These are phyloP conservation scores for Hevea brasiliensis DNA, from an alignment of 345 rosid species.

Conservation along the genomic window DNA sequence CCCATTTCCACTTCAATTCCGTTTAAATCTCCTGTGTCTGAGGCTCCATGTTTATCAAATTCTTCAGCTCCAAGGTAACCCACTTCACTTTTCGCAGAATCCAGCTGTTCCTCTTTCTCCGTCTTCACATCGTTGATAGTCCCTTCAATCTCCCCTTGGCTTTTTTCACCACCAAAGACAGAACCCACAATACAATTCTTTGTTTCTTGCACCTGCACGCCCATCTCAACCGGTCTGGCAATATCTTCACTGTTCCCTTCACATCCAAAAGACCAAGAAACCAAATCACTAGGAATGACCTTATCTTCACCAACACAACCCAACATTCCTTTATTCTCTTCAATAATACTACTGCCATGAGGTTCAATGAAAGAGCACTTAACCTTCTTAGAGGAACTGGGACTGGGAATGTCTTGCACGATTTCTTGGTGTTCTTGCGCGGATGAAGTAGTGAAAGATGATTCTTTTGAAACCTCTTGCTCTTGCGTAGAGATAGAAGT, in stretches of 20 bases:
- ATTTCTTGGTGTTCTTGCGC: too few species aligned
- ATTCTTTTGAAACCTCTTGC: background rate
- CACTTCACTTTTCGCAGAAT: slow-evolving; percentile 5
- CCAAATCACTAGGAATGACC: slow-evolving; percentile 19
- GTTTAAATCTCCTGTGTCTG: background rate
- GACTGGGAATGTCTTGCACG: too few species aligned
- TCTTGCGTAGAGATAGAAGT: slow-evolving; percentile 3
- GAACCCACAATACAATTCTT: slow-evolving; percentile 17
- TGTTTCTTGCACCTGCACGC: slow-evolving; percentile 13
- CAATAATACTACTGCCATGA: background rate
- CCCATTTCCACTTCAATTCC: background rate
- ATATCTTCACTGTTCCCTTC: slow-evolving; percentile 9
- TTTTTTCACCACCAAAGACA: background rate
- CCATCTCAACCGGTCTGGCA: slow-evolving; percentile 17
- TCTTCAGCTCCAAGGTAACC: slow-evolving; percentile 3
- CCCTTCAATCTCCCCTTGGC: slow-evolving; percentile 5
- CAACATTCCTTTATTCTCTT: slow-evolving; percentile 26
- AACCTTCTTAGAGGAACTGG: too few species aligned
- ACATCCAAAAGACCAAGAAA: slow-evolving; percentile 22
- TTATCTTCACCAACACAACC: slow-evolving; percentile 17
- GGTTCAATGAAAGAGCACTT: slow-evolving; percentile 20
- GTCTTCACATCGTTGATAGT: slow-evolving; percentile 1
- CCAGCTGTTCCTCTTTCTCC: slow-evolving; percentile 13
- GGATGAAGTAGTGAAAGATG: too few species aligned
- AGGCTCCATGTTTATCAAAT: background rate